These are phyloP conservation scores for Candida tetrigidarum DNA, from an alignment of 1,139 yeast genomes.

Conservation along the genomic window DNA sequence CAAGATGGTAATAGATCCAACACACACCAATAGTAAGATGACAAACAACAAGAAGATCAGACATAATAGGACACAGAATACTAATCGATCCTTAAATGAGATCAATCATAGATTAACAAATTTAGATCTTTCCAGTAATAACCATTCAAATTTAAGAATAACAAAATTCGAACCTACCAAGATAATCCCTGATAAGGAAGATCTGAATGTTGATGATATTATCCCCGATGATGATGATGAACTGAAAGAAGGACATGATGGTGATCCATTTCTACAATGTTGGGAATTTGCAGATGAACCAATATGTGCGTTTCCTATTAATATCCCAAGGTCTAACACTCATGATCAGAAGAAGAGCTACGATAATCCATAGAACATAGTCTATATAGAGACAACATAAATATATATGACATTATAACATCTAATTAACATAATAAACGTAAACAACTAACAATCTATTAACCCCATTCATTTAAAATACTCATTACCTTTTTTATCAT, in stretches of 20 bases:
- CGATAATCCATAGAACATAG: too few species aligned
- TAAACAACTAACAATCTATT: neutral
- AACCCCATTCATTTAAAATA: slow-evolving; percentile 3
- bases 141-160: slow-evolving; percentile 1
- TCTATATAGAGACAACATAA: neutral
- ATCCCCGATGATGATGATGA: neutral
- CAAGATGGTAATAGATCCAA: too few species aligned
- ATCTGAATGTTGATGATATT: neutral
- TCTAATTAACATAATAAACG: neutral
- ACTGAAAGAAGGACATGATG: neutral
- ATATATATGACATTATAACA: neutral
- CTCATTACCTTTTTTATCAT: slow-evolving; percentile 11
- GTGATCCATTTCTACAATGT: neutral
- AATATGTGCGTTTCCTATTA: slow-evolving; percentile 4
- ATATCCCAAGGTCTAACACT: neutral
- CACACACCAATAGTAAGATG: too few species aligned
- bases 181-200: neutral
- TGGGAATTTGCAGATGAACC: slow-evolving; percentile 8
- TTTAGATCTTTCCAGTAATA: neutral
- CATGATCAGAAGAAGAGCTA: too few species aligned
- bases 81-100: neutral
- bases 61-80: neutral
- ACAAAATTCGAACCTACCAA: neutral
- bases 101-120: slow-evolving; percentile 2
- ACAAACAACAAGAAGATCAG: slow-evolving; percentile 1